Evolutionary conservation across 2,329 filamentous ascomycete species (phyloP).

Genomic region (Allantophomopsis cytisporea): DNA sequence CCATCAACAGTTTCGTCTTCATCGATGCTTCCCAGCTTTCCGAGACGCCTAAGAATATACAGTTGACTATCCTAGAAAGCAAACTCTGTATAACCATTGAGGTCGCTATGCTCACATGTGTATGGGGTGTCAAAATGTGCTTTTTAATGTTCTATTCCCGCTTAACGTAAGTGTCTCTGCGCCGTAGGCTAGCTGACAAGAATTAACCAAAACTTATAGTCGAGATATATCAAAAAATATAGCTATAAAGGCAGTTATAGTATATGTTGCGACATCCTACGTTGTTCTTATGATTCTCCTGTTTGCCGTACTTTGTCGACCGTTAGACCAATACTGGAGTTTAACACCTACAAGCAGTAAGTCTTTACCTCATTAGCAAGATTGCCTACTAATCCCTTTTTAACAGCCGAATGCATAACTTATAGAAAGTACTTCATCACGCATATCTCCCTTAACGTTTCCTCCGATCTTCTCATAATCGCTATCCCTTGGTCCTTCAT

Average conservation of each 20-base stretch:
- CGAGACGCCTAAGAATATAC: neutral
- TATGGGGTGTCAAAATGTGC: neutral
- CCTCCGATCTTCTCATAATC: neutral
- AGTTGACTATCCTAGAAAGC: neutral
- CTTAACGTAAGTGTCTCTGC: neutral
- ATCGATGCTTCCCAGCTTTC: neutral
- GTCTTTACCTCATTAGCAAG: neutral
- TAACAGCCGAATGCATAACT: neutral
- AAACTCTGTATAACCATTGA: neutral
- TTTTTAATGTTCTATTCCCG: neutral
- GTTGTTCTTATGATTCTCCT: neutral
- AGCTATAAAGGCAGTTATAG: neutral
- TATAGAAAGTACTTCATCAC: neutral
- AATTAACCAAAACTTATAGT: neutral
- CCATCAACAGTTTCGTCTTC: neutral
- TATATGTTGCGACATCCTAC: neutral
- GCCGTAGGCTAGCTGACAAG: neutral
- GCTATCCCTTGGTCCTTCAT: neutral
- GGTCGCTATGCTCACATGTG: neutral
- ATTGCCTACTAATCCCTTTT: neutral
- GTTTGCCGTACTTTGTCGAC: neutral
- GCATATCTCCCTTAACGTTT: neutral
- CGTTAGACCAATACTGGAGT: neutral
- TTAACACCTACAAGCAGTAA: neutral
- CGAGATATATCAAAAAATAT: neutral